These are phyloP conservation scores for Ambrosia hybrid DNA, from an alignment of 140 eudicot species.

Conservation along the genomic window DNA sequence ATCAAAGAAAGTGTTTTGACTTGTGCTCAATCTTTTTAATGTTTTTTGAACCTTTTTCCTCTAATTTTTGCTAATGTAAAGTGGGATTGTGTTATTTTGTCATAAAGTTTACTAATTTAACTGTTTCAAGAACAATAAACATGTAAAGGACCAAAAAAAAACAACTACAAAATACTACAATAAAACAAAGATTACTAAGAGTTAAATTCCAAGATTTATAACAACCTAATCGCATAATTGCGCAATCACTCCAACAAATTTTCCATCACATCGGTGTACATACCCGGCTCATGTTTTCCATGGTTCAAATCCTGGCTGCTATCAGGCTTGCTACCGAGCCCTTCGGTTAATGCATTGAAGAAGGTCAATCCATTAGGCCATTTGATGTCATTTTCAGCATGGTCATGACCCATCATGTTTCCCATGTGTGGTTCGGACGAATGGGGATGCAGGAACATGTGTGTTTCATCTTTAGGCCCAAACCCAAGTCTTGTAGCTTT, in stretches of 20 bases:
- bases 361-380: conserved; percentile 92
- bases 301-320: conserved; percentile 33
- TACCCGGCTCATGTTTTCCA: conserved; percentile 61
- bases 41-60: conserved; percentile 12
- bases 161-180: conserved; percentile 17
- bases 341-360: conserved; percentile 77
- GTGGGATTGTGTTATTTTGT: conserved; percentile 15
- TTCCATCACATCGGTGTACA: conserved; percentile 91
- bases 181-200: conserved; percentile 32
- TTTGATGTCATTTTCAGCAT: conserved; percentile 74
- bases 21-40: conserved; percentile 1
- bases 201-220: conserved; percentile 37
- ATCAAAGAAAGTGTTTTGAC: conserved; percentile 24
- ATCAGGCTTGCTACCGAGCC: conserved; percentile 55
- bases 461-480: conserved; percentile 74
- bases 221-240: conserved; percentile 7
- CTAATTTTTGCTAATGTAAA: conserved; percentile 20
- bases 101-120: conserved; percentile 11
- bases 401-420: conserved; percentile 58
- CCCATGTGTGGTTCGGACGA: conserved; percentile 69
- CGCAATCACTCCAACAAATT: conserved; percentile 75
- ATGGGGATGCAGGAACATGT: conserved; percentile 84
- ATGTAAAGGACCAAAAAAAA: conserved; percentile 21
- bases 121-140: conserved; percentile 2
- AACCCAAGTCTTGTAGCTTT: conserved; percentile 55